Conservation (phyloP, 306 rosid species). For the Betula pendula region DNA sequence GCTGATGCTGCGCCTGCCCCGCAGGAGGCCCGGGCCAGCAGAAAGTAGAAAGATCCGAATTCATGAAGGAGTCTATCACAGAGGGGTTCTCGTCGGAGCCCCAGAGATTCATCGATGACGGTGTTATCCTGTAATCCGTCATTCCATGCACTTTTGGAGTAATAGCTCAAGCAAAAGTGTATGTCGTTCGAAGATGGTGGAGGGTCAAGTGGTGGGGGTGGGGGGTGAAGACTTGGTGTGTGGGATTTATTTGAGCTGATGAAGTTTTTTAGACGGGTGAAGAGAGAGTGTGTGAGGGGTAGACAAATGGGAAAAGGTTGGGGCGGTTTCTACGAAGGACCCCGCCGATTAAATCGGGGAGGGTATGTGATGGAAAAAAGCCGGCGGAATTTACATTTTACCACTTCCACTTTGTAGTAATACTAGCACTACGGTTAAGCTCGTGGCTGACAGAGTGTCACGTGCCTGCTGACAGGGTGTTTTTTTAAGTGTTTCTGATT, state of each 20-base stretch:
- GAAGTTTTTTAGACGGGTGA: not conserved
- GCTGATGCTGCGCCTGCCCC: conserved; percentile 30
- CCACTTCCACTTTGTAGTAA: no score
- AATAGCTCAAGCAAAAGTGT: no score
- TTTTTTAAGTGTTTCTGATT: no score
- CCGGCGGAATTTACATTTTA: conserved; percentile 23
- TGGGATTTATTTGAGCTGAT: not conserved
- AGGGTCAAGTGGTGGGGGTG: not conserved
- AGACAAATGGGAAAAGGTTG: not conserved
- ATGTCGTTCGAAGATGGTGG: not conserved
- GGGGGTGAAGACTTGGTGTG: conserved; percentile 19
- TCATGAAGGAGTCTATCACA: conserved; percentile 83
- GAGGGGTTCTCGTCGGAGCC: conserved; percentile 75
- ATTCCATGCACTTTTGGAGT: conserved; percentile 31
- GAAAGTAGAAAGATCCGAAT: conserved; percentile 70
- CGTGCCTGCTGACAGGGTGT: no score
- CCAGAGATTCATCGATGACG: conserved; percentile 76
- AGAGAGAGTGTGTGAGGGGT: not conserved
- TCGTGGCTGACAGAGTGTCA: no score
- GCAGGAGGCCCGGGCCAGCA: conserved; percentile 51
- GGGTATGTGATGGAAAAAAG: not conserved
- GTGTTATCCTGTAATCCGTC: conserved; percentile 50
- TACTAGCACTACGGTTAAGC: no score
- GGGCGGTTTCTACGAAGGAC: conserved; percentile 36
- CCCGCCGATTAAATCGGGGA: conserved; percentile 38